Evolutionary conservation across 495 filamentous ascomycete species (phyloP).

Genomic region (Podospora fimiseda): DNA sequence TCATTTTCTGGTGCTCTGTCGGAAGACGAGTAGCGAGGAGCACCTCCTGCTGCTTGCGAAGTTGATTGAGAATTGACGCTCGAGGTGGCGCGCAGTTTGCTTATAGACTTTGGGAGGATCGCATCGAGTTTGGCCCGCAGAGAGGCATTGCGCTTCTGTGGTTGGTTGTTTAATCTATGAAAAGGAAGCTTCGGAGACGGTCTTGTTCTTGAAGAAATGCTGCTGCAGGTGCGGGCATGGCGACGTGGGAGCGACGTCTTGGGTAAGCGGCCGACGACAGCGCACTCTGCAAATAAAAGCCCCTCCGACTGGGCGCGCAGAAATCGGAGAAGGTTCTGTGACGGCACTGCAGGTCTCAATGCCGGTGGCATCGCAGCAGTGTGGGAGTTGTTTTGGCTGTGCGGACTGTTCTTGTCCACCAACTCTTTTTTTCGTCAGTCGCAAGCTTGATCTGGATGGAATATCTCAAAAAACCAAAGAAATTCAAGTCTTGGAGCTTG

Average conservation of each 20-base stretch:
- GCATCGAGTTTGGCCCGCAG: no score
- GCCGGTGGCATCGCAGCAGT: slow-evolving; percentile 29
- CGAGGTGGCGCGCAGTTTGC: slow-evolving; percentile 12
- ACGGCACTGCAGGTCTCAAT: slow-evolving; percentile 45
- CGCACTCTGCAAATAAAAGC: slow-evolving; percentile 29
- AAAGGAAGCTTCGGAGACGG: slow-evolving; percentile 7
- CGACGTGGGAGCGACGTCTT: slow-evolving; percentile 8
- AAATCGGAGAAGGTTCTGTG: slow-evolving; percentile 54
- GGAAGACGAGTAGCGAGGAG: slow-evolving; percentile 32
- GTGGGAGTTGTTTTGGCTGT: background rate
- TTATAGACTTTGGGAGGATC: slow-evolving; percentile 31
- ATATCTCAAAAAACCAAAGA: background rate
- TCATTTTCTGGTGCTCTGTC: slow-evolving; percentile 27
- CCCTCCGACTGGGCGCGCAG: slow-evolving; percentile 55
- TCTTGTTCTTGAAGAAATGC: slow-evolving; percentile 9
- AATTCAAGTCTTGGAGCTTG: background rate
- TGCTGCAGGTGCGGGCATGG: slow-evolving; percentile 22
- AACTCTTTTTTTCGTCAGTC: background rate
- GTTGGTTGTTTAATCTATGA: slow-evolving; percentile 22
- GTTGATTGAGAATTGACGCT: slow-evolving; percentile 8
- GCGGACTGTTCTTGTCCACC: background rate
- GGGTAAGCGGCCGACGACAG: slow-evolving; percentile 3
- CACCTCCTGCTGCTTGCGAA: slow-evolving; percentile 8
- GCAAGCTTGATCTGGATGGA: background rate
- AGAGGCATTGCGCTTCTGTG: slow-evolving; percentile 39